These are phyloP conservation scores for Fibroporia radiculosa DNA, from an alignment of 768 basidiomycete genomes.

Conservation along the genomic window DNA sequence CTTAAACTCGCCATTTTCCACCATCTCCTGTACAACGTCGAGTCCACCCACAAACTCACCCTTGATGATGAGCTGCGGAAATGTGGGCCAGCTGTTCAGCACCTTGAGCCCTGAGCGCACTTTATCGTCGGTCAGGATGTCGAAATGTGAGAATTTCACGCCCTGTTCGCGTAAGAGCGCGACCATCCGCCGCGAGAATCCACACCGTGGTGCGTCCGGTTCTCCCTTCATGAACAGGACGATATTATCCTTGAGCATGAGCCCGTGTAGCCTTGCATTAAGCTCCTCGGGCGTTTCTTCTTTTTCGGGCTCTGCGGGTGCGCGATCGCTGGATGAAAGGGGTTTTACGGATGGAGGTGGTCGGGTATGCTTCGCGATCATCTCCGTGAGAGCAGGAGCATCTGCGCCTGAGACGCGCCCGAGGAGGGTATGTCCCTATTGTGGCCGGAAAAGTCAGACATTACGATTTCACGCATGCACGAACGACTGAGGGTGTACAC, in stretches of 20 bases:
- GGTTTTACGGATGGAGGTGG: slow-evolving; percentile 25
- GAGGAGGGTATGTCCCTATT: slow-evolving; percentile 86
- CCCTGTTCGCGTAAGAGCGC: slow-evolving; percentile 39
- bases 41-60: slow-evolving; percentile 95
- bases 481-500: slow-evolving; percentile 19
- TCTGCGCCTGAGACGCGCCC: slow-evolving; percentile 76
- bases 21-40: slow-evolving; percentile 89
- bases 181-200: slow-evolving; percentile 53
- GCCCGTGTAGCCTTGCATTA: slow-evolving; percentile 44
- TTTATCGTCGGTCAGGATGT: slow-evolving; percentile 50
- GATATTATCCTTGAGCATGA: slow-evolving; percentile 69
- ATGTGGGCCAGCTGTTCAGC: slow-evolving; percentile 58
- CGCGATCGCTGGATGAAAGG: slow-evolving; percentile 41
- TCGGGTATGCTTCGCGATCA: slow-evolving; percentile 51
- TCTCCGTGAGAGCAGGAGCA: slow-evolving; percentile 49
- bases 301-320: slow-evolving; percentile 25
- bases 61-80: slow-evolving; percentile 64
- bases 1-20: slow-evolving; percentile 66
- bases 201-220: slow-evolving; percentile 53
- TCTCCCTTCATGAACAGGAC: slow-evolving; percentile 64
- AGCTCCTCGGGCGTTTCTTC: slow-evolving; percentile 62
- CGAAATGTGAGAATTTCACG: slow-evolving; percentile 47
- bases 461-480: not conserved
- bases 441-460: too few species aligned
- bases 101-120: slow-evolving; percentile 52